These are phyloP conservation scores for Gossypium gossypioides DNA, from an alignment of 441 rosid species.

Conservation along the genomic window DNA sequence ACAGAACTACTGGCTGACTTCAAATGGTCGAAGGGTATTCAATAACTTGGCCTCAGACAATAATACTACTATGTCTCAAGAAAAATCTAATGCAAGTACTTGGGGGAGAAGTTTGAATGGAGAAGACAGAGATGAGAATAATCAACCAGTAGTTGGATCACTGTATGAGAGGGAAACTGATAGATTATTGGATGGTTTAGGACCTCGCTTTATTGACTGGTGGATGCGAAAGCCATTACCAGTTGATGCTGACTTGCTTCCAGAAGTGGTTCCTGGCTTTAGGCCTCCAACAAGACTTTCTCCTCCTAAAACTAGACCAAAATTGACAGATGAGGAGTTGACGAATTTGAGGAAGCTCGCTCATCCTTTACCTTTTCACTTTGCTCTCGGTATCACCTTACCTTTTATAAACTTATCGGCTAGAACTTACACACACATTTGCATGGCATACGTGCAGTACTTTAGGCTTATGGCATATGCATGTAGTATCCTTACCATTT, in stretches of 20 bases:
- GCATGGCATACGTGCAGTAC: not conserved
- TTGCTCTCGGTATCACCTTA: conserved; percentile 58
- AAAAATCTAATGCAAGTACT: not conserved
- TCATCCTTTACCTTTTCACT: conserved; percentile 66
- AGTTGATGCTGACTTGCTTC: conserved; percentile 75
- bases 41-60: conserved; percentile 4
- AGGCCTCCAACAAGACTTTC: conserved; percentile 54
- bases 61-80: not conserved
- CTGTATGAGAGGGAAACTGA: conserved; percentile 76
- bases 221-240: conserved; percentile 91
- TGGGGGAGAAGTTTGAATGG: not conserved
- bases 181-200: conserved; percentile 71
- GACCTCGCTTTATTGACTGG: conserved; percentile 82
- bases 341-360: conserved; percentile 70
- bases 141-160: conserved; percentile 16
- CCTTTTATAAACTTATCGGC: not conserved
- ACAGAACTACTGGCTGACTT: conserved; percentile 16
- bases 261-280: conserved; percentile 53
- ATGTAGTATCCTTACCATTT: not conserved
- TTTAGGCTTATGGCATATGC: not conserved
- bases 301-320: conserved; percentile 47
- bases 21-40: conserved; percentile 9
- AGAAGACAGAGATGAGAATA: conserved; percentile 12
- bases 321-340: conserved; percentile 51
- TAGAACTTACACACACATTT: not conserved